Conservation (phyloP, 192 early-diverging fungal species). For the Gaertneriomyces sp. region DNA sequence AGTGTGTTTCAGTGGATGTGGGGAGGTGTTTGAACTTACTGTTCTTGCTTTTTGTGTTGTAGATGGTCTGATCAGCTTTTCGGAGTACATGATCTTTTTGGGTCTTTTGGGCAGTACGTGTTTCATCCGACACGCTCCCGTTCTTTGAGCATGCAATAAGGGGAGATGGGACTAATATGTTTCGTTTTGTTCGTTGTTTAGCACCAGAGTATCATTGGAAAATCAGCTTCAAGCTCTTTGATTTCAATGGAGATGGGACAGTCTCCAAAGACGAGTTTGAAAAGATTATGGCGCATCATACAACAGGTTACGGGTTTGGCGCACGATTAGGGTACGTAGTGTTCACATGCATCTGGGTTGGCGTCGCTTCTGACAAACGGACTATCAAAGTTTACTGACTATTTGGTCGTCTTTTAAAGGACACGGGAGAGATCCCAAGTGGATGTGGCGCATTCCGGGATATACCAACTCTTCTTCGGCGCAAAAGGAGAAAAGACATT, state of each 20-base stretch:
- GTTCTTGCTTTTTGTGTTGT: not conserved
- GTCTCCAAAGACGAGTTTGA: constrained; percentile 38
- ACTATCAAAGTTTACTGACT: not conserved
- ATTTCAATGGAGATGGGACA: constrained; percentile 37
- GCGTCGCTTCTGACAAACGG: not conserved
- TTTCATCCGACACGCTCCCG: not conserved
- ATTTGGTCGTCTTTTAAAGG: constrained; percentile 2
- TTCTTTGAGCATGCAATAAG: not conserved
- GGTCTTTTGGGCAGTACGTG: constrained; percentile 27
- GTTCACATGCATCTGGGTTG: not conserved
- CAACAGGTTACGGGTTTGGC: constrained; percentile 10
- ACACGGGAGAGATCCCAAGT: not conserved
- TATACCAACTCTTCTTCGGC: constrained; percentile 38
- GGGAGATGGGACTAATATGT: not conserved
- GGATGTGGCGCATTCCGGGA: constrained; percentile 21
- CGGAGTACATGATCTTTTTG: constrained; percentile 41
- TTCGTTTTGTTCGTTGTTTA: not conserved
- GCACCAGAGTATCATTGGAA: constrained; percentile 35
- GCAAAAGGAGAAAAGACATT: constrained; percentile 27
- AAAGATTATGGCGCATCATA: constrained; percentile 33
- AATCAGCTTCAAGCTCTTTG: constrained; percentile 37
- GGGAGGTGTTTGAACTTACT: constrained; percentile 7
- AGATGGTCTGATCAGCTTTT: constrained; percentile 38
- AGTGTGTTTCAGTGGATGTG: not conserved
- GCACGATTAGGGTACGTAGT: constrained; percentile 14